Percentiles rank a stretch among this genome's conserved stretches.
phyloP scores from a whole-genome alignment of 345 rosid genomes.

The Brassica cretica region DNA sequence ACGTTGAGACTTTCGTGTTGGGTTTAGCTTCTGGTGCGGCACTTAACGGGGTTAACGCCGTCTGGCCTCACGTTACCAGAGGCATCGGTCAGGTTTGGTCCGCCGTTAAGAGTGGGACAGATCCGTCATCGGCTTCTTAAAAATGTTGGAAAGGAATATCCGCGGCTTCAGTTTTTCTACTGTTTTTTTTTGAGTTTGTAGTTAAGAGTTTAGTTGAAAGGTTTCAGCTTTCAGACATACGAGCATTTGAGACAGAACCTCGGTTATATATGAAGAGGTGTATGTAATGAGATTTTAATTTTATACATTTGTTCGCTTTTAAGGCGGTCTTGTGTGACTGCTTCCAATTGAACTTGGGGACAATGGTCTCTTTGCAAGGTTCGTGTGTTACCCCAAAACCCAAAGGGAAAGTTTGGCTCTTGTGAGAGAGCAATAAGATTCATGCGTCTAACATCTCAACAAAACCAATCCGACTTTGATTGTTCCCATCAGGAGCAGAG shows the following conservation, averaged over 20 bases:
- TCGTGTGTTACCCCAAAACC: constrained; percentile 78
- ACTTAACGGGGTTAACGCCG: constrained; percentile 51
- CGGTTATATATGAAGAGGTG: background rate
- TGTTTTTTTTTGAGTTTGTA: constrained; percentile 35
- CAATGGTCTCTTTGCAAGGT: constrained; percentile 63
- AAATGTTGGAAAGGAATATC: constrained; percentile 1
- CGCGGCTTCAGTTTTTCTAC: constrained; percentile 7
- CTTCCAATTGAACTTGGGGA: constrained; percentile 48
- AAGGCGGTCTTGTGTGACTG: constrained; percentile 52
- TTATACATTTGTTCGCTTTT: constrained; percentile 66
- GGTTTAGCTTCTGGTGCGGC: constrained; percentile 81
- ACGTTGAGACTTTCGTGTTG: constrained; percentile 53
- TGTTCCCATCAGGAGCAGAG: constrained; percentile 38
- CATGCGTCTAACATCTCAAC: no score
- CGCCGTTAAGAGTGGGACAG: constrained; percentile 56
- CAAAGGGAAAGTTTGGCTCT: constrained; percentile 92
- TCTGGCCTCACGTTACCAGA: constrained; percentile 56
- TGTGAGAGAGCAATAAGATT: constrained; percentile 42
- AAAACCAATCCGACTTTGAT: constrained; percentile 43
- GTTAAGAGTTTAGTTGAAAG: background rate
- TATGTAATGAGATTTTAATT: background rate
- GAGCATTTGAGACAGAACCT: background rate
- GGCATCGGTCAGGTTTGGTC: constrained; percentile 69
- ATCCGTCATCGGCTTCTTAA: constrained; percentile 47
- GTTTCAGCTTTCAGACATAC: constrained; percentile 12